Percentiles rank a stretch among this genome's conserved stretches.
phyloP scores from a whole-genome alignment of 306 rosid species.

The Acacia melanoxylon region DNA sequence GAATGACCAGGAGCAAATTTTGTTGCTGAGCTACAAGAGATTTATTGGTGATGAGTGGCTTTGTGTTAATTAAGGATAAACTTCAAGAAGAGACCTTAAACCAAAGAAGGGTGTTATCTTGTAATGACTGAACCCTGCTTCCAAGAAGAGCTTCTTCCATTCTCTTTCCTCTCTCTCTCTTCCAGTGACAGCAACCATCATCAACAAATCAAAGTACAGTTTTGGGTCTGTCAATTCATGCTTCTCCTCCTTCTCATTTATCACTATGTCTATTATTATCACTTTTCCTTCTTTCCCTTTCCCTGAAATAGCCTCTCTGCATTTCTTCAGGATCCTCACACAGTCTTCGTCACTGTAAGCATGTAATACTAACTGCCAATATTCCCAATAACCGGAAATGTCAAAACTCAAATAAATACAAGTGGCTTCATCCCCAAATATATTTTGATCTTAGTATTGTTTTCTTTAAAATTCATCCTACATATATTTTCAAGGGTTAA shows the following conservation, averaged over 20 bases:
- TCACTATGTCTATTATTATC: conserved; percentile 9
- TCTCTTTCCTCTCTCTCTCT: conserved; percentile 12
- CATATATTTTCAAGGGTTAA: neutral
- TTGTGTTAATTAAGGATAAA: conserved; percentile 30
- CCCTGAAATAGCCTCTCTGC: neutral
- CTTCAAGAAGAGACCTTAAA: conserved; percentile 46
- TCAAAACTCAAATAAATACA: neutral
- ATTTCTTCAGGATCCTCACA: neutral
- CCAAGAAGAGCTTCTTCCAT: conserved; percentile 28
- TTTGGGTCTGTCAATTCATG: neutral
- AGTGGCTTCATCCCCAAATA: conserved; percentile 17
- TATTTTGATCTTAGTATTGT: neutral
- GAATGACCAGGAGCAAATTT: too few species aligned
- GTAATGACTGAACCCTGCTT: conserved; percentile 44
- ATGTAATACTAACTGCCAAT: neutral
- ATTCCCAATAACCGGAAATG: neutral
- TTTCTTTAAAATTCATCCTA: neutral
- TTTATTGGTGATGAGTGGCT: neutral
- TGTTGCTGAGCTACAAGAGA: neutral
- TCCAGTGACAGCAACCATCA: neutral
- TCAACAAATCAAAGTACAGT: conserved; percentile 1
- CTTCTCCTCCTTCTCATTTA: neutral
- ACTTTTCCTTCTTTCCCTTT: conserved; percentile 3
- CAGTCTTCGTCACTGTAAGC: neutral
- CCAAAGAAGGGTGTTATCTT: conserved; percentile 32